Evolutionary conservation across 495 filamentous ascomycete genomes (phyloP).

Genomic region (Neurospora sp.): DNA sequence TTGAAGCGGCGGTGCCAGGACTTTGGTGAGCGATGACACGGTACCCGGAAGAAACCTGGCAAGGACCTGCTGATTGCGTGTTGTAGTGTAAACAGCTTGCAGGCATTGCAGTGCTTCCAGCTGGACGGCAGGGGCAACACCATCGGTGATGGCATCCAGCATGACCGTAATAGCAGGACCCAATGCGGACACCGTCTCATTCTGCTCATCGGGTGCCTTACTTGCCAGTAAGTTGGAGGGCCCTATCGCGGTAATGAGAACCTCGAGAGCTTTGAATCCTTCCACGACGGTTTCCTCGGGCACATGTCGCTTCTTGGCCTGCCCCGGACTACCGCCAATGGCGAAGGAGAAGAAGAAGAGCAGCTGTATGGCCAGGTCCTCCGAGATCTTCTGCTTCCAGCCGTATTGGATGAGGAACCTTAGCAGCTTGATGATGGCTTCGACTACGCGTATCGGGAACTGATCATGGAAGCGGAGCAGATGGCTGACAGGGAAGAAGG

Average conservation of each 20-base stretch:
- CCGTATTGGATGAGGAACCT: conserved; percentile 61
- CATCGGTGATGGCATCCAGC: conserved; percentile 57
- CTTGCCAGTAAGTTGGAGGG: conserved; percentile 22
- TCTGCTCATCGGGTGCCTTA: conserved; percentile 15
- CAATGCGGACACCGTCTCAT: conserved; percentile 63
- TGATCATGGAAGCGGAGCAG: conserved; percentile 68
- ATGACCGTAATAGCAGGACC: conserved; percentile 76
- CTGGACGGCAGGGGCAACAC: conserved; percentile 52
- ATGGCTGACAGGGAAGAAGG: conserved; percentile 86
- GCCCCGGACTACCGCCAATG: conserved; percentile 56
- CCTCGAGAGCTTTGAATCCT: conserved; percentile 32
- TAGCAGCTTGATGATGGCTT: conserved; percentile 65
- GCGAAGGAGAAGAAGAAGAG: conserved; percentile 76
- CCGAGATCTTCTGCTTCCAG: conserved; percentile 59
- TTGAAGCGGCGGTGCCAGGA: conserved; percentile 57
- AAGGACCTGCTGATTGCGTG: conserved; percentile 61
- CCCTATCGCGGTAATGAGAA: conserved; percentile 30
- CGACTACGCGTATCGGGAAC: conserved; percentile 61
- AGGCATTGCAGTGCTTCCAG: conserved; percentile 56
- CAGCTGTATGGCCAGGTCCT: conserved; percentile 69
- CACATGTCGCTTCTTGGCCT: conserved; percentile 32
- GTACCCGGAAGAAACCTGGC: conserved; percentile 83
- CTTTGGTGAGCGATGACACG: conserved; percentile 68
- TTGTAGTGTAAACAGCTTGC: conserved; percentile 47
- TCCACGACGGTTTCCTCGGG: conserved; percentile 62